phyloP scores from a whole-genome alignment of 1,139 yeast species.

The Debaryomyces subglobosus region DNA sequence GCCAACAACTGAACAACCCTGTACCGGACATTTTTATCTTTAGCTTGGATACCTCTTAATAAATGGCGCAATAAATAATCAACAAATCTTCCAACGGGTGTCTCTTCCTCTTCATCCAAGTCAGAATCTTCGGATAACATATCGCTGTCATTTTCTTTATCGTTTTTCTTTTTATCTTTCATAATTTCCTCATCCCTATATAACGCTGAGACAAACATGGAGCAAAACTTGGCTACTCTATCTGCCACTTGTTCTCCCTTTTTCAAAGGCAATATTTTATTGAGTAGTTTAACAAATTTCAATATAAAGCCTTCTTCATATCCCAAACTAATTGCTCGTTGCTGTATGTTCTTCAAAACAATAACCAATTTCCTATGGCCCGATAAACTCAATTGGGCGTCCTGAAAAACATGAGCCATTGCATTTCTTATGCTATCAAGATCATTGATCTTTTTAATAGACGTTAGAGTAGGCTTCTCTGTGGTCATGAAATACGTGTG shows the following conservation, averaged over 20 bases:
- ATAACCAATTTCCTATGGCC: conserved; percentile 78
- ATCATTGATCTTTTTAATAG: conserved; percentile 25
- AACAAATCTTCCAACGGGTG: conserved; percentile 53
- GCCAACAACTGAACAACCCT: conserved; percentile 82
- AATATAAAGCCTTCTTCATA: conserved; percentile 61
- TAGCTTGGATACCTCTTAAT: conserved; percentile 75
- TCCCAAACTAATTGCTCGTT: conserved; percentile 54
- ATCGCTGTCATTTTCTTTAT: conserved; percentile 18
- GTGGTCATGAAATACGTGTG: conserved; percentile 7
- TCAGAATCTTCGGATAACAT: conserved; percentile 21
- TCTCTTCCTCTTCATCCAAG: conserved; percentile 40
- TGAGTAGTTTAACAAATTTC: conserved; percentile 61
- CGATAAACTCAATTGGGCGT: conserved; percentile 72
- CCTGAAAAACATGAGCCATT: conserved; percentile 75
- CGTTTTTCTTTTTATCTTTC: conserved; percentile 19
- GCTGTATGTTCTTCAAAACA: conserved; percentile 61
- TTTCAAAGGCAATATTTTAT: conserved; percentile 67
- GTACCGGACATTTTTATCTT: conserved; percentile 75
- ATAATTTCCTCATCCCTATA: conserved; percentile 37
- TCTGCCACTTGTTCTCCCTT: conserved; percentile 77
- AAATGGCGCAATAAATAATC: conserved; percentile 67
- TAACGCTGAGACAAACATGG: conserved; percentile 61
- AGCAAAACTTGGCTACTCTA: conserved; percentile 72
- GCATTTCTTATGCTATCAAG: conserved; percentile 40
- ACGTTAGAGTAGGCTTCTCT: conserved; percentile 20